phyloP scores from a whole-genome alignment of 371 early-diverging fungal genomes.

The Mortierella sp. region DNA sequence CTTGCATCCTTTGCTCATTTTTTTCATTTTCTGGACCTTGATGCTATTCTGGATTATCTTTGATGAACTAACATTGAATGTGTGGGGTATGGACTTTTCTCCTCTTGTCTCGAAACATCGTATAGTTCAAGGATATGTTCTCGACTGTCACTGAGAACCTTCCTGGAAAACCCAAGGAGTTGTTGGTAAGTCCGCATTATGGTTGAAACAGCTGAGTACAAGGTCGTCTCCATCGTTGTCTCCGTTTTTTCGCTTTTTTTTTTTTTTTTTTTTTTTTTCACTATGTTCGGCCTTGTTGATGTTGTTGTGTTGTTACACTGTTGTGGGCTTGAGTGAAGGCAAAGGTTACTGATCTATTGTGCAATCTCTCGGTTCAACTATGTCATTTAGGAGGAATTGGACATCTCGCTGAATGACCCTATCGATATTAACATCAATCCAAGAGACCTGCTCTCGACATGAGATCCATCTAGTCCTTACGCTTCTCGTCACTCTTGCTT shows the following conservation, averaged over 20 bases:
- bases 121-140: constrained; percentile 57
- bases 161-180: constrained; percentile 51
- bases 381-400: constrained; percentile 40
- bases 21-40: background rate
- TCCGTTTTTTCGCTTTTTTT: background rate
- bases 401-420: constrained; percentile 43
- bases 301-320: background rate
- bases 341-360: background rate
- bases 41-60: background rate
- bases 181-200: constrained; percentile 28
- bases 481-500: background rate
- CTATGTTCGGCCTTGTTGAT: background rate
- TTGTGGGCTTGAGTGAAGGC: background rate
- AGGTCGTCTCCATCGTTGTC: background rate
- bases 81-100: background rate
- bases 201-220: background rate
- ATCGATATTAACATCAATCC: constrained; percentile 37
- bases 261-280: no score
- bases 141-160: constrained; percentile 47
- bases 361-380: background rate
- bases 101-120: background rate
- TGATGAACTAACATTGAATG: background rate
- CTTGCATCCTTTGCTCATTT: background rate
- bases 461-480: background rate
- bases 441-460: constrained; percentile 24